Evolutionary conservation across 148 eudicot species (phyloP).

Genomic region (Camellia japonica): DNA sequence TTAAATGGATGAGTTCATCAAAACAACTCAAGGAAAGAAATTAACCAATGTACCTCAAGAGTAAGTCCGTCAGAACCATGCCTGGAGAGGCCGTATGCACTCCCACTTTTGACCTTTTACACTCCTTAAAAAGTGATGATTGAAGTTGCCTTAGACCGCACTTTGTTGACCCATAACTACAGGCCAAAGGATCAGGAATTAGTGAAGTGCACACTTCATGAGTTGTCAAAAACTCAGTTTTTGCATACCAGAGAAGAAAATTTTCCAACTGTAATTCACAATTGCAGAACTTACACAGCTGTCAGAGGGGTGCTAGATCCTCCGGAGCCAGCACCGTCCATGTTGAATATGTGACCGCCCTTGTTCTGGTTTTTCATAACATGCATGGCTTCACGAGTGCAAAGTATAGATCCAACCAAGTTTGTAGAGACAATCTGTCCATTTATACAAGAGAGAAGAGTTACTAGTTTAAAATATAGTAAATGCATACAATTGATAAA

Average conservation of each 20-base stretch:
- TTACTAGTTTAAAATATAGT: too few relatives aligned
- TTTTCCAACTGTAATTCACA: neutral
- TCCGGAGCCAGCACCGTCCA: constrained; percentile 99
- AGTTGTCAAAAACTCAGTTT: neutral
- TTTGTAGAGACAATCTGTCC: constrained; percentile 92
- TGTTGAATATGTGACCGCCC: constrained; percentile 91
- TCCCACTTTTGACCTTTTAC: constrained; percentile 66
- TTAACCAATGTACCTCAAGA: constrained; percentile 57
- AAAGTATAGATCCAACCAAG: constrained; percentile 93
- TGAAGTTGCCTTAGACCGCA: constrained; percentile 97
- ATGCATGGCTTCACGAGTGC: constrained; percentile 96
- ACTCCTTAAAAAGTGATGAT: constrained; percentile 80
- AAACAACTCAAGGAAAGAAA: neutral
- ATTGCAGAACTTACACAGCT: constrained; percentile 69
- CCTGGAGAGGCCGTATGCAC: constrained; percentile 99
- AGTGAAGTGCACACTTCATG: neutral
- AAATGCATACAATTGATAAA: too few relatives aligned
- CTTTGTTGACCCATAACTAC: constrained; percentile 97
- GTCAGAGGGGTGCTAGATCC: constrained; percentile 99
- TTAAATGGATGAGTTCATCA: neutral
- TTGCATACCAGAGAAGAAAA: neutral
- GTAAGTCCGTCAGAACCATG: constrained; percentile 93
- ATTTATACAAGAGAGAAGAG: neutral
- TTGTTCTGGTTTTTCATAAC: constrained; percentile 56
- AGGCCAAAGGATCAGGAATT: constrained; percentile 12